Evolutionary conservation across 805 yeast species (phyloP).

Genomic region (Zygosaccharomyces bailii): DNA sequence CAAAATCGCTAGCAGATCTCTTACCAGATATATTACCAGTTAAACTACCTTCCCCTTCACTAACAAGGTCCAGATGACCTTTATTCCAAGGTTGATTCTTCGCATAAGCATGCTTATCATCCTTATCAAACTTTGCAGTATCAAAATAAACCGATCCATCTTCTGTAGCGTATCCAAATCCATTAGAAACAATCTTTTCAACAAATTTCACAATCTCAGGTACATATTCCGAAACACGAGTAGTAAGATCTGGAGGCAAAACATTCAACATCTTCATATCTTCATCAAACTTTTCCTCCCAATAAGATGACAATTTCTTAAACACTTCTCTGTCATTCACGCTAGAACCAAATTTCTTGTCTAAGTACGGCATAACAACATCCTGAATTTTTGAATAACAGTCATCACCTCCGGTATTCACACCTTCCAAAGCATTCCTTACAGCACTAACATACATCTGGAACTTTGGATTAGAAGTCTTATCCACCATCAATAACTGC

Average conservation of each 20-base stretch:
- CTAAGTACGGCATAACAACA: slow-evolving; percentile 70
- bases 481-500: too few species aligned
- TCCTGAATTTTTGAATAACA: slow-evolving; percentile 57
- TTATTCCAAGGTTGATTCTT: slow-evolving; percentile 98
- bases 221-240: slow-evolving; percentile 92
- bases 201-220: slow-evolving; percentile 89
- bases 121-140: slow-evolving; percentile 72
- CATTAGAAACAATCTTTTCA: slow-evolving; percentile 66
- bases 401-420: slow-evolving; percentile 37
- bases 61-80: slow-evolving; percentile 77
- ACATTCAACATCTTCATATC: slow-evolving; percentile 89
- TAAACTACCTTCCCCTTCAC: slow-evolving; percentile 93
- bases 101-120: slow-evolving; percentile 78
- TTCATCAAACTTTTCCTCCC: slow-evolving; percentile 81
- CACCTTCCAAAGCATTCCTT: slow-evolving; percentile 37
- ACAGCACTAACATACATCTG: slow-evolving; percentile 83
- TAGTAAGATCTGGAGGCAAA: slow-evolving; percentile 76
- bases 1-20: slow-evolving; percentile 79
- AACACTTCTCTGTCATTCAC: slow-evolving; percentile 85
- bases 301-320: slow-evolving; percentile 74
- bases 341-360: slow-evolving; percentile 63
- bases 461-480: slow-evolving; percentile 87
- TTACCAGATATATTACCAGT: slow-evolving; percentile 52
- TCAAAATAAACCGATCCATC: slow-evolving; percentile 98
- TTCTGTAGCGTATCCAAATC: slow-evolving; percentile 75